Evolutionary conservation across 352 stramenopile genomes (phyloP), one percentile per base, ranked within the genome.

Genomic region (Aphanomyces euteiches): DNA sequence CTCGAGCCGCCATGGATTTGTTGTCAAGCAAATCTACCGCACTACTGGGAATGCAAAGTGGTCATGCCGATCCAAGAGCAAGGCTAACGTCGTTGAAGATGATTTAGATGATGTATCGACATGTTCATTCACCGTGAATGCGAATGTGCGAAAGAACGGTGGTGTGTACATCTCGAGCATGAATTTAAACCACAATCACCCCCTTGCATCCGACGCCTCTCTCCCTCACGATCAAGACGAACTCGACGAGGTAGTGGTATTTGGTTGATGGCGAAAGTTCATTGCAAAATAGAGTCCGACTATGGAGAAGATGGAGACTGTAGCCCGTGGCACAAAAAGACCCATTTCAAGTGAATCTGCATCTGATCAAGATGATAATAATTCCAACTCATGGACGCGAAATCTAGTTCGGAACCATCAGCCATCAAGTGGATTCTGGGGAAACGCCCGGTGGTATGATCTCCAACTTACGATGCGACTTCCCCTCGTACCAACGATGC

Each of bases 381-480:
- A 34, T 34, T n/a, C n/a, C 19, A 1, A 39, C 8, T 61, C 54
- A n/a, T 61, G 54, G 54, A 61, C 21, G 37, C 54, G 54, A 7
- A 61, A 61, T 37, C 7, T 61, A n/a, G n/a, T 61, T 37, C 54
- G 54, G 5, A 12, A 37, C 15, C 54, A 37, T 13, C 17, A 37
- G 12, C 5, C 54, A n/a, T 37, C 54, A 7, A 61, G 54, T 39
- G 85, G 85, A 10, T 93, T 93, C 60, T 93, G 84, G 83, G 81
- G 81, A 28, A 80, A 93, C 47, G 79, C 84, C 17, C 79, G 80
- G 67, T 93, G 85, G 85, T 93, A 93, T 75, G 85, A 93, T 45
- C 74, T 90, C 53, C 77, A 93, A 17, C 43, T 93, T 6, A 68
- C 80, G 64, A 76, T 69, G 17, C 80, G 85, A 45, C 67, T 93